These are phyloP conservation scores for Poa annua DNA, from an alignment of 176 grass and related monocot genomes.

Conservation along the genomic window DNA sequence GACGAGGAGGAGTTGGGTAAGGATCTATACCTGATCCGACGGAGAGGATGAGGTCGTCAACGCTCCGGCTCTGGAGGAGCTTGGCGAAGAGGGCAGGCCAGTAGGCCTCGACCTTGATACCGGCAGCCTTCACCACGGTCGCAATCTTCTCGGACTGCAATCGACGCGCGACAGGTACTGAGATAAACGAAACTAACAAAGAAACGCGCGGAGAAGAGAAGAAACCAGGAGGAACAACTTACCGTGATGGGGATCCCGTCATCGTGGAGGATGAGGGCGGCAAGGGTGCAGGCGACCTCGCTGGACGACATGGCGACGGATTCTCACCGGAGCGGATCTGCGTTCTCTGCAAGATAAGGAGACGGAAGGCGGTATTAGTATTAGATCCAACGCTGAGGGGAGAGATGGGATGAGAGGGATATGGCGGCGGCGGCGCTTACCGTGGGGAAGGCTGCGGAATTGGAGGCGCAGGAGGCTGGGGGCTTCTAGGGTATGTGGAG, in stretches of 20 bases:
- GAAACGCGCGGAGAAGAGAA: not conserved
- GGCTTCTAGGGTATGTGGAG: constrained; percentile 33
- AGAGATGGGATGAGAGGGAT: not conserved
- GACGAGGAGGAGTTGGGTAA: not conserved
- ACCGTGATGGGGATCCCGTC: constrained; percentile 83
- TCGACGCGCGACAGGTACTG: not conserved
- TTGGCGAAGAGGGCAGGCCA: constrained; percentile 86
- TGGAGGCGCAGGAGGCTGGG: constrained; percentile 39
- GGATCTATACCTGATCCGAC: constrained; percentile 66
- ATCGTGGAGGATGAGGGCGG: constrained; percentile 77
- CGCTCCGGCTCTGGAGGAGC: constrained; percentile 70
- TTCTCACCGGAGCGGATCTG: constrained; percentile 33
- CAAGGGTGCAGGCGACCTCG: constrained; percentile 84
- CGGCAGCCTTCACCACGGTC: constrained; percentile 67
- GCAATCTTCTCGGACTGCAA: constrained; percentile 68
- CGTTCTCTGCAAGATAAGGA: not conserved
- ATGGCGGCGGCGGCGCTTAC: not conserved
- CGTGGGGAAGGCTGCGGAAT: not conserved
- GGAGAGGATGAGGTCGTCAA: constrained; percentile 74
- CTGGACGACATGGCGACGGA: constrained; percentile 51
- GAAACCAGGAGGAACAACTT: not conserved
- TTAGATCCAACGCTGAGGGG: not conserved
- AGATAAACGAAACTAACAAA: not conserved
- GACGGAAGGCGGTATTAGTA: not conserved
- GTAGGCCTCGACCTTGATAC: constrained; percentile 78